These are phyloP conservation scores for Sesbania bispinosa DNA, from an alignment of 306 rosid species.

Conservation along the genomic window DNA sequence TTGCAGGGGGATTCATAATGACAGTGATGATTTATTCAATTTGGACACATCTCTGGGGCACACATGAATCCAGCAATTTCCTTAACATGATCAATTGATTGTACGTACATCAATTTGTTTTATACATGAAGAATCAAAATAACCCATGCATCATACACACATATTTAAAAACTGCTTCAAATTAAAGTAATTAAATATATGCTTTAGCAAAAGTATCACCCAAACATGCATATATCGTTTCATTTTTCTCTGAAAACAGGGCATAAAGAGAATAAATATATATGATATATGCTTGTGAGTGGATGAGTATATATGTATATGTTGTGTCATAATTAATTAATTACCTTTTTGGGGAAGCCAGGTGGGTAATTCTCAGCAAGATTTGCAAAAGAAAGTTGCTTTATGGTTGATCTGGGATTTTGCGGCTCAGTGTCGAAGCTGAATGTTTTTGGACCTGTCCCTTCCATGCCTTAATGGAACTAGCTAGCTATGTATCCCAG, in stretches of 20 bases:
- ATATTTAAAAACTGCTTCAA: too few species aligned
- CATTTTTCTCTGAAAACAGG: too few species aligned
- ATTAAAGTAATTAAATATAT: too few species aligned
- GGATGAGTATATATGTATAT: background rate
- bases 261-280: too few species aligned
- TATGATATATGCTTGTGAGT: background rate
- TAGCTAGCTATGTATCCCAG: background rate
- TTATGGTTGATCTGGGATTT: constrained; percentile 13
- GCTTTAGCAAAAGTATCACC: too few species aligned
- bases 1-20: constrained; percentile 69
- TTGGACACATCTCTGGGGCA: constrained; percentile 71
- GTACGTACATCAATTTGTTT: too few species aligned
- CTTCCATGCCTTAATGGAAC: constrained; percentile 6
- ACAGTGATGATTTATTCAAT: constrained; percentile 69
- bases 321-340: too few species aligned
- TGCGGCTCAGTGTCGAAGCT: constrained; percentile 1
- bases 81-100: too few species aligned
- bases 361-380: constrained; percentile 42
- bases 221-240: too few species aligned
- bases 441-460: background rate
- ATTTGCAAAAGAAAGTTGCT: constrained; percentile 10
- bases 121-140: too few species aligned
- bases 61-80: constrained; percentile 68
- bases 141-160: too few species aligned
- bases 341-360: constrained; percentile 51